phyloP scores from a whole-genome alignment of 1,139 yeast species.

The Diutina rugosa region DNA sequence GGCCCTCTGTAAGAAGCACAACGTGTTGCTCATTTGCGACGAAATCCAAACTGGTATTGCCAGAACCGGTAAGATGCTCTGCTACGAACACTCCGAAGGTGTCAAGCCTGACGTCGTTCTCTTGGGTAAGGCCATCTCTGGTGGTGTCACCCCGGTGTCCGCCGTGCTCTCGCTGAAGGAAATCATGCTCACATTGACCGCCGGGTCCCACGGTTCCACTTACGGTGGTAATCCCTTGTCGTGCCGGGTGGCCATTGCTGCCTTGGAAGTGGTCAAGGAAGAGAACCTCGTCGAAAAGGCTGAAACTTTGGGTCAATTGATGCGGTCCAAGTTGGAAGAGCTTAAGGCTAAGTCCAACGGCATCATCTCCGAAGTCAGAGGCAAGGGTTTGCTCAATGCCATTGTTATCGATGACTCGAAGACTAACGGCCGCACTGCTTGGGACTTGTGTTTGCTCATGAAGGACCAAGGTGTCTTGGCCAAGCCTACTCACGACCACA shows the following conservation, averaged over 20 bases:
- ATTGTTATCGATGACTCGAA: slow-evolving; percentile 79
- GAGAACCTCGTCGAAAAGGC: slow-evolving; percentile 82
- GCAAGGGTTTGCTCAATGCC: slow-evolving; percentile 81
- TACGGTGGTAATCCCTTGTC: slow-evolving; percentile 98
- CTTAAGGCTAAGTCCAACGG: slow-evolving; percentile 54
- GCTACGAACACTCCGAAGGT: slow-evolving; percentile 73
- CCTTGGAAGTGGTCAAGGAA: slow-evolving; percentile 78
- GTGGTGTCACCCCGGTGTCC: slow-evolving; percentile 89
- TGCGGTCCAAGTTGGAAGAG: slow-evolving; percentile 53
- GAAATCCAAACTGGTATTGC: slow-evolving; percentile 98
- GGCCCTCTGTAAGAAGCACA: slow-evolving; percentile 68
- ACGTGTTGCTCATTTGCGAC: slow-evolving; percentile 82
- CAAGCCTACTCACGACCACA: slow-evolving; percentile 93
- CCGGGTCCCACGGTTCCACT: slow-evolving; percentile 97
- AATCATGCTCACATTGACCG: slow-evolving; percentile 80
- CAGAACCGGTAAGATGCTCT: slow-evolving; percentile 88
- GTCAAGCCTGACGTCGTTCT: slow-evolving; percentile 80
- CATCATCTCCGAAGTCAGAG: slow-evolving; percentile 82
- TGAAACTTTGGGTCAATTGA: slow-evolving; percentile 51
- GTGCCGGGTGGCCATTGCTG: slow-evolving; percentile 89
- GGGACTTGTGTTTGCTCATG: slow-evolving; percentile 91
- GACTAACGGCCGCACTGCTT: slow-evolving; percentile 85
- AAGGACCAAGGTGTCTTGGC: slow-evolving; percentile 84
- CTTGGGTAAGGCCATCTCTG: slow-evolving; percentile 90
- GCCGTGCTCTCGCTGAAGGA: slow-evolving; percentile 82